Percentiles rank a stretch among this genome's conserved stretches.
These are phyloP conservation scores for Aspergillus nanangensis DNA, from an alignment of 495 filamentous ascomycete species.

Conservation along the genomic window DNA sequence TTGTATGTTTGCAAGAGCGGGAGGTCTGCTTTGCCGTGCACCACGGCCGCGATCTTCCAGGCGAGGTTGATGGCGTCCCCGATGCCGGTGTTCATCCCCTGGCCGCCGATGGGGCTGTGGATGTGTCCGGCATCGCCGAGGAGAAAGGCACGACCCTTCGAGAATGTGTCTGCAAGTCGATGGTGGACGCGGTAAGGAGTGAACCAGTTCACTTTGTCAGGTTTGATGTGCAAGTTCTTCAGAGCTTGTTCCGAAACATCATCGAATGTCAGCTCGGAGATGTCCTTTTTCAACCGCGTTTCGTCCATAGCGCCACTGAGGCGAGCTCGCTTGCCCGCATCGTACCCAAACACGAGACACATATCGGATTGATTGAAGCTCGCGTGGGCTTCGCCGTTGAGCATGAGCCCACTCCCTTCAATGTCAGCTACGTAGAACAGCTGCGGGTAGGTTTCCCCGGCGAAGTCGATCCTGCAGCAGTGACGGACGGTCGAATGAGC, in stretches of 20 bases:
- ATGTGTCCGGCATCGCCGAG: slow-evolving; percentile 51
- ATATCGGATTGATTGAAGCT: slow-evolving; percentile 22
- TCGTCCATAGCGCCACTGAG: slow-evolving; percentile 21
- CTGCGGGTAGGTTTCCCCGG: slow-evolving; percentile 28
- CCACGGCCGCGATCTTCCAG: slow-evolving; percentile 49
- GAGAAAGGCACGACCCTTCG: slow-evolving; percentile 26
- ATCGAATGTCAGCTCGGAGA: slow-evolving; percentile 23
- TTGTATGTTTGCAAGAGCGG: slow-evolving; percentile 49
- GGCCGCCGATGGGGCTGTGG: slow-evolving; percentile 52
- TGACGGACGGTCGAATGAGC: slow-evolving; percentile 30
- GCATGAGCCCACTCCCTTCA: slow-evolving; percentile 21
- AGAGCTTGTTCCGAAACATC: slow-evolving; percentile 21
- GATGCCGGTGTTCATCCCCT: slow-evolving; percentile 60
- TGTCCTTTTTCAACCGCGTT: slow-evolving; percentile 6
- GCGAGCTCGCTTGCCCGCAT: slow-evolving; percentile 16
- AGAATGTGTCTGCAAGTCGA: slow-evolving; percentile 26
- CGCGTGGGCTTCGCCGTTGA: slow-evolving; percentile 33
- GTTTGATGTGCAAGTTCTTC: slow-evolving; percentile 13
- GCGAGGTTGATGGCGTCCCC: slow-evolving; percentile 55
- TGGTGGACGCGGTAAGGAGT: slow-evolving; percentile 31
- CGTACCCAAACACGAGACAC: slow-evolving; percentile 25
- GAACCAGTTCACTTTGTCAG: slow-evolving; percentile 34
- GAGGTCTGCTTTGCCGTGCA: slow-evolving; percentile 36
- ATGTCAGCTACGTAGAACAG: slow-evolving; percentile 33
- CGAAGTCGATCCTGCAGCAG: slow-evolving; percentile 19